phyloP scores from a whole-genome alignment of 2,329 filamentous ascomycete species.

The Fusarium cyanostomum region DNA sequence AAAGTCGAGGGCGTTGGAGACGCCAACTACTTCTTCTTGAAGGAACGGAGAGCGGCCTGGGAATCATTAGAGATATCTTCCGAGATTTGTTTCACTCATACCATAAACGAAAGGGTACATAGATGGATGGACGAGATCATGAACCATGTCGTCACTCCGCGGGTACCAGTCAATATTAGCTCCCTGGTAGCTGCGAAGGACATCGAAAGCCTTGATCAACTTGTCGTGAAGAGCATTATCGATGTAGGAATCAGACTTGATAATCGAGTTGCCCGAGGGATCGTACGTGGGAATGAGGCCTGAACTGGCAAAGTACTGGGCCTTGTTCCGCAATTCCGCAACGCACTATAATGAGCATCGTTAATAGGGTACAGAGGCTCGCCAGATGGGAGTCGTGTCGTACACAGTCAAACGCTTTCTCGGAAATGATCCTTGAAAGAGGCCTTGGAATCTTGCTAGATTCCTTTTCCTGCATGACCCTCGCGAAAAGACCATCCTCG shows the following conservation, averaged over 20 bases:
- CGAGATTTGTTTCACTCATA: background rate
- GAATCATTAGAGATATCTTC: background rate
- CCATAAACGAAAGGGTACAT: conserved; percentile 7
- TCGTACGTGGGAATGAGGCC: conserved; percentile 2
- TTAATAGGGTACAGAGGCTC: fast-evolving
- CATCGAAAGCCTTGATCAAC: background rate
- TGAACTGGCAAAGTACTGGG: background rate
- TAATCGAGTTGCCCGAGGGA: background rate
- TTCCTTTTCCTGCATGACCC: background rate
- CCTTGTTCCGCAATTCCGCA: background rate
- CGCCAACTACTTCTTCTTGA: background rate
- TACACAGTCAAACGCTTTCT: background rate
- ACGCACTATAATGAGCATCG: background rate
- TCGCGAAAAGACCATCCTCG: background rate
- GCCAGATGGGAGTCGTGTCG: background rate
- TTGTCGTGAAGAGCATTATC: background rate
- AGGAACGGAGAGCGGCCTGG: conserved; percentile 1
- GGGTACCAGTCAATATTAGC: conserved; percentile 4
- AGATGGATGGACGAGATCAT: conserved; percentile 6
- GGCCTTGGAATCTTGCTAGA: background rate
- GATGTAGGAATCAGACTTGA: conserved; percentile 6
- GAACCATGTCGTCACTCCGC: conserved; percentile 3
- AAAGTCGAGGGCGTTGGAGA: background rate
- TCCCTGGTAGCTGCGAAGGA: background rate
- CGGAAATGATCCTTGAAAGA: background rate